Evolutionary conservation across 2,329 filamentous ascomycete species (phyloP), one percentile per base, ranked within the genome.

Genomic region (Penicillium sp.): DNA sequence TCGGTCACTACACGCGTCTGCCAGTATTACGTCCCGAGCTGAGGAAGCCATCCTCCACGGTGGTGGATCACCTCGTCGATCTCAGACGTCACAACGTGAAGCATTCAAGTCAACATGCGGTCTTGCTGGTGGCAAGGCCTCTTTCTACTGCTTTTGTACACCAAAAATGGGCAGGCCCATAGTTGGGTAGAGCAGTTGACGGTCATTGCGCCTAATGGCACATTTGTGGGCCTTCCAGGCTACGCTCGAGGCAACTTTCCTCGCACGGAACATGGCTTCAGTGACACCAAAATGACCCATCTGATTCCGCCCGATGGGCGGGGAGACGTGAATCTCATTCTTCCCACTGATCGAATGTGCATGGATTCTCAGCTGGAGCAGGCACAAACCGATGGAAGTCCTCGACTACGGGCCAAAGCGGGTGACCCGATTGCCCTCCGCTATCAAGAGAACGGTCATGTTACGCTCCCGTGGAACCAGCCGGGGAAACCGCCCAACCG

Each of bases 121-220:
- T n/a, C 49, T 40, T 41, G 45, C 43, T 49, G 50, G 27, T 44
- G 64, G 29, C 46, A 71, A 36, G 51, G 59, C 39, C 48, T 64
- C 32, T 52, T 71, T 24, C 42, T 53, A 26, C 49, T 64, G 5
- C 12, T 47, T 42, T 25, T 29, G 24, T 53, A 63, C 27, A 55
- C 62, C 24, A 34, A 26, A n/a, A 12, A 26, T 9, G 25, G 24
- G 24, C 49, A 53, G 27, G 84, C 81, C 33, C 91, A 96, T 70
- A 85, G 83, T 13, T 96, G 90, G 90, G 78, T 91, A 41, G 90
- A 96, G 69, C 76, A 84, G 60, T 75, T 91, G 43, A 80, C 76
- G 52, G 81, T 82, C 48, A 83, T 96, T 65, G 80, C 82, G 45
- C 66, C 80, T 27, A 86, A 89, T 59, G 90, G 90, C 46, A 81